A percentile compares a stretch with the other conserved stretches of the same genome.
Conservation (phyloP, 2,329 filamentous ascomycete genomes). For the Colletotrichum sublineola region DNA sequence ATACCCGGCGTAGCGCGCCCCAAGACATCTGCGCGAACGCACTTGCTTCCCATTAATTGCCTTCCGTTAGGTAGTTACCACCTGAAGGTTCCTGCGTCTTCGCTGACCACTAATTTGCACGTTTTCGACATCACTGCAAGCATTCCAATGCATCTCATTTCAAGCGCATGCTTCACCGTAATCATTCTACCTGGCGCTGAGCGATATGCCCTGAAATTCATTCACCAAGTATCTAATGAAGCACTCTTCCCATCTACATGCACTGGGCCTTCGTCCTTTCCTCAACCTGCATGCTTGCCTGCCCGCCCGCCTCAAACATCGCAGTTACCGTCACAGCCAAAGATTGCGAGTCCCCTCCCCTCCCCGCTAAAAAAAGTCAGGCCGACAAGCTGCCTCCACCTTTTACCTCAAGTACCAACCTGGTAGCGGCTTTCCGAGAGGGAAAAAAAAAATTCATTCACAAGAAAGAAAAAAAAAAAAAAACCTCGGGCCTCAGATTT, state of each 20-base stretch:
- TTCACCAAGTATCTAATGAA: background rate
- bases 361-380: conserved; percentile 39
- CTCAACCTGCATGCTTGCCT: conserved; percentile 1
- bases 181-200: background rate
- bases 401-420: conserved; percentile 40
- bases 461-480: conserved; percentile 45
- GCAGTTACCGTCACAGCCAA: conserved; percentile 7
- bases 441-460: conserved; percentile 42
- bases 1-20: background rate
- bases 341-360: conserved; percentile 13
- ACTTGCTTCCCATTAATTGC: conserved; percentile 2
- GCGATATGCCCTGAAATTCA: conserved; percentile 5
- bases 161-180: conserved; percentile 15
- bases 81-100: background rate
- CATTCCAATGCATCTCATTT: background rate
- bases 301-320: conserved; percentile 10
- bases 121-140: background rate
- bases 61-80: background rate
- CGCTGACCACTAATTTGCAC: background rate
- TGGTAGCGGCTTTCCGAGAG: conserved; percentile 40
- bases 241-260: background rate
- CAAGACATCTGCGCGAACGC: conserved; percentile 1
- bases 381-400: conserved; percentile 39
- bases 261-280: background rate
- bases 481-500: conserved; percentile 42